Base-by-base conservation (phyloP, 192 early-diverging fungal species). In the Mortierella claussenii region DNA sequence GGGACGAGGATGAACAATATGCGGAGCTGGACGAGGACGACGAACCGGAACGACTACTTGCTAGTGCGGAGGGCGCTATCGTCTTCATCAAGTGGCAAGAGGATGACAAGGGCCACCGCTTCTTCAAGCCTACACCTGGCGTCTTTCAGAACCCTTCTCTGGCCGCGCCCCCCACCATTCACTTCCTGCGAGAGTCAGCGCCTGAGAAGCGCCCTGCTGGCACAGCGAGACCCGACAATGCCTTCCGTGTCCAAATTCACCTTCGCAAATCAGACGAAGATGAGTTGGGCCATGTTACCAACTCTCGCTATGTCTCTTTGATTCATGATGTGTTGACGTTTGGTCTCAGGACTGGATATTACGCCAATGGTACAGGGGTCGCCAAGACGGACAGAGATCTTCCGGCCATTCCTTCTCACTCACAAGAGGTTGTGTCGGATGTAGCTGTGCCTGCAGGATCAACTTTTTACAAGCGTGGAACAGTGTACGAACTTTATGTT, bases 251-350 rank as follows among this genome's bases (percentile, higher is more conserved):
- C 4, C 58, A 65, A 28, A 55, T 76, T 23, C 45, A 66, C 21
- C 64, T 76, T 42, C 73, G 73, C 32, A 65, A 76, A 18, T 74
- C 79, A 21, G 79, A 80, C 47, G 60, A 73, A 21, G 79, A 80
- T 12, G 45, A 55, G 20, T 31, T 80, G 36, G 79, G 69, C 28
- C 79, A 80, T 56, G 68, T 80, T 9, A 80, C 79, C 43, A 80
- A 80, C 44, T 70, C 79, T 15, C 54, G 70, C 2, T 80, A 80
- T 47, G 57, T 56, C 1, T 42, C 57, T 2, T 63, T 73, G 23
- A 61, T 70, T 13, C 79, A 80, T 30, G 79, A 80, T 47, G 69
- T 73, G 2, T 42, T 80, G 54, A 71, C 78, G 2, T 71, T 58
- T 52, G 78, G 78, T 20, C 56, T 69, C 27, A 54, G 63, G 7